Evolutionary conservation across 192 early-diverging fungal species (phyloP).

Genomic region (Linnemannia elongata): DNA sequence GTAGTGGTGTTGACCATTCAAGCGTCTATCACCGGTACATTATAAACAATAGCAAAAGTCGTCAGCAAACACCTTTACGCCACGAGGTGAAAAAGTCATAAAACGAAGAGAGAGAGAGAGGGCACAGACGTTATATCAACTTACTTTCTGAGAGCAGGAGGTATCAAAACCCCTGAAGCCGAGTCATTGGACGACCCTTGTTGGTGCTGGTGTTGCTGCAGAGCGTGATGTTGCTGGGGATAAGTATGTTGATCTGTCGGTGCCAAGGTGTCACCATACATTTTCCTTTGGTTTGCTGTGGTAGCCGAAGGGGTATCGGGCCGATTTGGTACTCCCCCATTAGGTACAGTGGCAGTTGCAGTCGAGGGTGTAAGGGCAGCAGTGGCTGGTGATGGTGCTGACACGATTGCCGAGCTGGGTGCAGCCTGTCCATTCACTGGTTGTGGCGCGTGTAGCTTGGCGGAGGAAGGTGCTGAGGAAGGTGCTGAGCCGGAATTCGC

Average conservation of each 20-base stretch:
- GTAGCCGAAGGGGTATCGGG: neutral
- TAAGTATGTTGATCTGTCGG: slow-evolving; percentile 26
- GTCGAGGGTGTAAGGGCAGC: slow-evolving; percentile 4
- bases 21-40: slow-evolving; percentile 20
- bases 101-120: neutral
- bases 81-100: neutral
- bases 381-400: neutral
- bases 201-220: neutral
- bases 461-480: slow-evolving; percentile 12
- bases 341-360: neutral
- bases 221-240: neutral
- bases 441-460: neutral
- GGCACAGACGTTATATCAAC: neutral
- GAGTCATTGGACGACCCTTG: neutral
- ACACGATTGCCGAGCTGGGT: neutral
- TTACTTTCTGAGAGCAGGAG: slow-evolving; percentile 36
- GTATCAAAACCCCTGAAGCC: slow-evolving; percentile 13
- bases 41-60: neutral
- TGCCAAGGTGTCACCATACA: slow-evolving; percentile 21
- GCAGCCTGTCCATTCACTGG: neutral
- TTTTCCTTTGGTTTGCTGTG: slow-evolving; percentile 8
- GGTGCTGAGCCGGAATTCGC: neutral
- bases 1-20: slow-evolving; percentile 80
- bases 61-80: neutral
- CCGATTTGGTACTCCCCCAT: neutral